phyloP scores from a whole-genome alignment of 371 early-diverging fungal genomes.

The Mortierella polycephala region DNA sequence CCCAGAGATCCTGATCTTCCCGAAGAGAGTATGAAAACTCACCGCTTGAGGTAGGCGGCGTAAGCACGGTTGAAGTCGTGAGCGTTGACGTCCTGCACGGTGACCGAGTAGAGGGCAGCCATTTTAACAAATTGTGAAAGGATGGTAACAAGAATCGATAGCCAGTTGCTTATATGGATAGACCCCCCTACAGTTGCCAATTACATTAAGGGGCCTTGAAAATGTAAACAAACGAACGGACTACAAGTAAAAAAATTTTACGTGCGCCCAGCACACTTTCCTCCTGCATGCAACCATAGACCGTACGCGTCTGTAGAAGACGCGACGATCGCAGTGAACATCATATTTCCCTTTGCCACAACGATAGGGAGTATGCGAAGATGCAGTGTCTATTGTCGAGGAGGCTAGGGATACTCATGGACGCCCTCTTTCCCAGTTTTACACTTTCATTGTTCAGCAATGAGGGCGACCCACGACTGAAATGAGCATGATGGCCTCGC shows the following conservation, averaged over 20 bases:
- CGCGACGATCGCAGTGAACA: not conserved
- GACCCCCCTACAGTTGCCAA: not conserved
- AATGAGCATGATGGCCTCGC: too few species aligned
- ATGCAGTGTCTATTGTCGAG: too few species aligned
- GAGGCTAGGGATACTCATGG: too few species aligned
- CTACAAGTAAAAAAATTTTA: constrained; percentile 8
- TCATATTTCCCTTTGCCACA: too few species aligned
- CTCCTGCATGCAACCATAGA: too few species aligned
- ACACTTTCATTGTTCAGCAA: too few species aligned
- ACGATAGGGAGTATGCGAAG: too few species aligned
- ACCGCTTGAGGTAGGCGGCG: constrained; percentile 87
- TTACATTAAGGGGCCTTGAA: not conserved
- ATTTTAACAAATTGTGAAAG: constrained; percentile 46
- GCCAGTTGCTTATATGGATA: not conserved
- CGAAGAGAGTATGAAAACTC: constrained; percentile 12
- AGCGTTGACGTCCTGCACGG: constrained; percentile 96
- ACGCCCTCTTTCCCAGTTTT: too few species aligned
- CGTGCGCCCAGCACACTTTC: not conserved
- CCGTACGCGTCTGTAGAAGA: not conserved
- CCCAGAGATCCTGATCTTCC: too few species aligned
- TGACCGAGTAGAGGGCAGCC: constrained; percentile 62
- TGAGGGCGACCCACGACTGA: too few species aligned
- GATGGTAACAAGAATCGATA: constrained; percentile 21
- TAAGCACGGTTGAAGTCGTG: constrained; percentile 97
- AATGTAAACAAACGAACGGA: not conserved